phyloP scores from a whole-genome alignment of 805 yeast genomes.

The Sungouiozyma intestinalis region DNA sequence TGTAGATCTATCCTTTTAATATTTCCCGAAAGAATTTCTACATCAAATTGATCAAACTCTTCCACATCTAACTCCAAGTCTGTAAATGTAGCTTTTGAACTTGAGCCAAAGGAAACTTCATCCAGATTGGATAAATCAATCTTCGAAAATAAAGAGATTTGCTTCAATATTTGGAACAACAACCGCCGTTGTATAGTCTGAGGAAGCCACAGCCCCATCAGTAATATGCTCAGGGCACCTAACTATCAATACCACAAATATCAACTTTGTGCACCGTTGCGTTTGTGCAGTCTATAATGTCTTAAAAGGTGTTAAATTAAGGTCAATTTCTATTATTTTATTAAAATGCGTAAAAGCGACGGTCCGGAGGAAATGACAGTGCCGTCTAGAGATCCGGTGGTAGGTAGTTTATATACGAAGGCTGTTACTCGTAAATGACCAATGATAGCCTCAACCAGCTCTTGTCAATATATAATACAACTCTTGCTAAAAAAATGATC shows the following conservation, averaged over 20 bases:
- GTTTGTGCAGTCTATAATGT: neutral
- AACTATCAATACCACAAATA: no score
- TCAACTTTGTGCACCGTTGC: no score
- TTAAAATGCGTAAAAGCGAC: no score
- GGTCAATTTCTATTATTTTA: neutral
- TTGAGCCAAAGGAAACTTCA: conserved; percentile 54
- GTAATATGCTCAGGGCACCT: no score
- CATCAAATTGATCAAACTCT: conserved; percentile 55
- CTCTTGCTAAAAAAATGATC: no score
- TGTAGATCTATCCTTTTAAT: conserved; percentile 44
- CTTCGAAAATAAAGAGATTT: conserved; percentile 70
- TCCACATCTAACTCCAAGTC: conserved; percentile 67
- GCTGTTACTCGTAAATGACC: no score
- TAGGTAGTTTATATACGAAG: no score
- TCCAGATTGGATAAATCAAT: conserved; percentile 74
- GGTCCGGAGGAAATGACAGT: no score
- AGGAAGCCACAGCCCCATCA: conserved; percentile 52
- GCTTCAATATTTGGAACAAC: conserved; percentile 68
- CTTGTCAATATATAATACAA: no score
- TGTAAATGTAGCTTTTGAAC: conserved; percentile 38
- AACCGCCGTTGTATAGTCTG: conserved; percentile 77
- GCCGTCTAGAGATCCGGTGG: no score
- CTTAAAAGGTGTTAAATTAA: neutral
- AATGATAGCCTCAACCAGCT: no score
- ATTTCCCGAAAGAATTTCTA: conserved; percentile 50